Evolutionary conservation across 805 yeast genomes (phyloP), one percentile per base, ranked within the genome.

Genomic region (Sporopachydermia lactativora): DNA sequence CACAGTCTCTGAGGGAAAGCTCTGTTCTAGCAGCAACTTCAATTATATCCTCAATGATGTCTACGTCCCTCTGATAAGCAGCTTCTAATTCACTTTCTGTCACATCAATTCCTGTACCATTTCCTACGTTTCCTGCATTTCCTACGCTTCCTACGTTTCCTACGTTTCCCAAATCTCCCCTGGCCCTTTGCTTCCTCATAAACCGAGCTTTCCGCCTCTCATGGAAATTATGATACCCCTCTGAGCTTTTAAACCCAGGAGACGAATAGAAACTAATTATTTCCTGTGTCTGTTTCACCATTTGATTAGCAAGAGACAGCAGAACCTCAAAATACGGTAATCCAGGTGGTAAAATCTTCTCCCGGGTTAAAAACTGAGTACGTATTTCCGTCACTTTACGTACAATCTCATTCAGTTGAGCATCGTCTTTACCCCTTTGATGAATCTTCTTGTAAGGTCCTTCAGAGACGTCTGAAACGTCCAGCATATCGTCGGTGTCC

Each of bases 71-170:
- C 46, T 36, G 4, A 45, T 42, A 31, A 56, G 40, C 2, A 51
- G 43, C 34, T 40, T 42, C 42, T 55, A 28, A 8, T 45, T 36
- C 24, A 52, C 55, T 28, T 71, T 49, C 35, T 62, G 53, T 73
- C 13, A 80, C 72, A 43, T 74, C 64, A 48, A 78, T 66, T 52
- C 81, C 63, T 13, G 77, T 60, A 34, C 77, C 71, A 46, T 74
- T 75, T 48, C 77, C 77, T 42, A 54, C 16, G 57, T 54, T 11
- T 42, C 52, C 28, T 47, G 49, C n/a, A n/a, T 43, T 34, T 19
- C 43, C 28, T 18, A 35, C 18, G 15, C 45, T 18, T 6, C 44
- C 16, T 45, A 47, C 8, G 52, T 39, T 35, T 52, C 46, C 31
- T 8, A 24, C 31, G 13, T 24, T 8, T 24, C 31, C 8, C 31